phyloP scores from a whole-genome alignment of 768 basidiomycete species.

The Lactifluus subvellereus region DNA sequence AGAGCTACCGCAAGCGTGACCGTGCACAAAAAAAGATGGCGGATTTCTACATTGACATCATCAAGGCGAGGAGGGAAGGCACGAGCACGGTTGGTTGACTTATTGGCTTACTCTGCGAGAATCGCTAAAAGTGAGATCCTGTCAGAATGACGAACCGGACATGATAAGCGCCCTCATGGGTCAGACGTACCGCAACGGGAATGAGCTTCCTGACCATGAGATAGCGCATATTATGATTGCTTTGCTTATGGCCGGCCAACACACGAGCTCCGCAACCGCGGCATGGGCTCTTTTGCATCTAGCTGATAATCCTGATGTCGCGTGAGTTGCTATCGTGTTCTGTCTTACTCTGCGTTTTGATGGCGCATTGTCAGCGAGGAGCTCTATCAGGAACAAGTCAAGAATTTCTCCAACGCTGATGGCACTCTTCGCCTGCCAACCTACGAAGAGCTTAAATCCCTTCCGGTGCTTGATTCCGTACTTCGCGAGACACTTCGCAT shows the following conservation, averaged over 20 bases:
- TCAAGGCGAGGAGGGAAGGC: slow-evolving; percentile 61
- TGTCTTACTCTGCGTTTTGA: slow-evolving; percentile 3
- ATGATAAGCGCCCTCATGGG: slow-evolving; percentile 87
- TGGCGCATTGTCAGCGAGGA: slow-evolving; percentile 49
- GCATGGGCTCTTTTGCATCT: slow-evolving; percentile 90
- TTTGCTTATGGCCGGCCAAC: slow-evolving; percentile 98
- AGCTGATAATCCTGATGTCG: slow-evolving; percentile 65
- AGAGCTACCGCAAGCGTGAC: slow-evolving; percentile 86
- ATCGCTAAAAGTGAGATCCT: slow-evolving; percentile 4
- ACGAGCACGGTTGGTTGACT: slow-evolving; percentile 35
- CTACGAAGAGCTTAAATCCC: slow-evolving; percentile 78
- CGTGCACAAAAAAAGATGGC: slow-evolving; percentile 89
- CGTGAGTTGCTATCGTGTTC: slow-evolving; percentile 43
- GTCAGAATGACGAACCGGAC: slow-evolving; percentile 65
- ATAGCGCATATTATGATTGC: slow-evolving; percentile 99
- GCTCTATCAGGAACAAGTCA: slow-evolving; percentile 86
- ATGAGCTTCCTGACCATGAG: slow-evolving; percentile 74
- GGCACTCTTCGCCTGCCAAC: slow-evolving; percentile 75
- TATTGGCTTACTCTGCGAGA: neutral
- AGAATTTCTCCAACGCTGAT: slow-evolving; percentile 70
- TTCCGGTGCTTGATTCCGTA: slow-evolving; percentile 80
- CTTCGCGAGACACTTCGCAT: slow-evolving; percentile 92
- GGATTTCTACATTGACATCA: slow-evolving; percentile 85
- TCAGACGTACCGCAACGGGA: slow-evolving; percentile 80
- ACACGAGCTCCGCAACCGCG: slow-evolving; percentile 89